Evolutionary conservation across 176 grass and related monocot genomes (phyloP).

Genomic region (Aegilops umbellulata): DNA sequence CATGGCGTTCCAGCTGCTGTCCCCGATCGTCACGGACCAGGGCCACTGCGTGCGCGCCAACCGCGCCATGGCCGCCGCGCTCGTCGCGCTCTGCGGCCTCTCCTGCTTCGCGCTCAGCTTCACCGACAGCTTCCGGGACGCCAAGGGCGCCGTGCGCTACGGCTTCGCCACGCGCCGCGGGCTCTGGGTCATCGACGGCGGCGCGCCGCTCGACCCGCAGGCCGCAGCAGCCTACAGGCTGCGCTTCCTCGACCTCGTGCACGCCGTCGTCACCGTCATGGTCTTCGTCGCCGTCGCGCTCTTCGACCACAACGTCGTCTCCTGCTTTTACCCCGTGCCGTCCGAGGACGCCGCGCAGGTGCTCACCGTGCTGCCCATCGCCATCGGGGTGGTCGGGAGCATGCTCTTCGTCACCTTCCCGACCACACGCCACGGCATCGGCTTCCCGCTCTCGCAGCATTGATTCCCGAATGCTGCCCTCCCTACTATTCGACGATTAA

Average conservation of each 20-base stretch:
- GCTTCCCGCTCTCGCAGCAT: constrained; percentile 59
- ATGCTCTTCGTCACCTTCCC: constrained; percentile 80
- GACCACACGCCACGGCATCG: constrained; percentile 77
- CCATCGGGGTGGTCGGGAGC: constrained; percentile 70
- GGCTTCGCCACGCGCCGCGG: constrained; percentile 62
- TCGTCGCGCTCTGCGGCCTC: constrained; percentile 67
- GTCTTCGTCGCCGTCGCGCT: constrained; percentile 74
- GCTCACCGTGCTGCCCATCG: constrained; percentile 62
- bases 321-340: constrained; percentile 76
- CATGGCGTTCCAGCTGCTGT: constrained; percentile 77
- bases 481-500: no score
- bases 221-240: constrained; percentile 32
- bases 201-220: constrained; percentile 34
- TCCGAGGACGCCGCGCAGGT: constrained; percentile 59
- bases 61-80: constrained; percentile 45
- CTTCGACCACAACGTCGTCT: constrained; percentile 74
- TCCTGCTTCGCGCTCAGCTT: constrained; percentile 87
- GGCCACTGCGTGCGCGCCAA: constrained; percentile 51
- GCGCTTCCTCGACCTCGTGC: constrained; percentile 60
- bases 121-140: constrained; percentile 78
- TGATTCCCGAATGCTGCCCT: background rate
- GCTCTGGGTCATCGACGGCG: constrained; percentile 76
- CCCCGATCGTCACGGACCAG: constrained; percentile 51
- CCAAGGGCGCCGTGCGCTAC: constrained; percentile 51
- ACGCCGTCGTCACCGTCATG: constrained; percentile 59